Evolutionary conservation across 257 asterid species (phyloP).

Genomic region (Nicotiana noctiflora): DNA sequence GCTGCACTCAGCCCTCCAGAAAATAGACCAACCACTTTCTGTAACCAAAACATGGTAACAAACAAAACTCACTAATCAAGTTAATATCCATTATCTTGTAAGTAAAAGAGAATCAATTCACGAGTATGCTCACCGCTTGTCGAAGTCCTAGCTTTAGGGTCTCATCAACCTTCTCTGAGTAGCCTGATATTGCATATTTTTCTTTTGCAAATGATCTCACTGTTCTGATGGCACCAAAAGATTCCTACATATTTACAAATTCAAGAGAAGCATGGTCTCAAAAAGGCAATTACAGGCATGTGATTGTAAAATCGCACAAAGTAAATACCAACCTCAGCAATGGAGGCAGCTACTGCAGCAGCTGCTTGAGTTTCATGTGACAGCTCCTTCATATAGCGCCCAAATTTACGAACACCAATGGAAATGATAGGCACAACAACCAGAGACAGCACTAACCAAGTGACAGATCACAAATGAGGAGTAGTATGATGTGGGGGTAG

Average conservation of each 20-base stretch:
- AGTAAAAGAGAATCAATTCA: not conserved
- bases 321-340: slow-evolving; percentile 56
- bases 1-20: slow-evolving; percentile 70
- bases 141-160: slow-evolving; percentile 70
- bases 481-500: not conserved
- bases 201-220: slow-evolving; percentile 92
- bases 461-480: not conserved
- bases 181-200: slow-evolving; percentile 50
- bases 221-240: slow-evolving; percentile 76
- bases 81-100: not conserved
- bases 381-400: slow-evolving; percentile 65
- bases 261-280: not conserved
- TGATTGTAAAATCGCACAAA: not conserved
- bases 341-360: slow-evolving; percentile 79
- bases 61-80: not conserved
- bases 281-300: not conserved
- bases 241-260: slow-evolving; percentile 39
- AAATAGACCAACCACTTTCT: slow-evolving; percentile 63
- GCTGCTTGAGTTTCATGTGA: slow-evolving; percentile 85
- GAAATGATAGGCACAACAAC: slow-evolving; percentile 70
- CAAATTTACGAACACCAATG: slow-evolving; percentile 55
- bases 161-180: slow-evolving; percentile 74
- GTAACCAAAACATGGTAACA: slow-evolving; percentile 18
- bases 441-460: slow-evolving; percentile 57
- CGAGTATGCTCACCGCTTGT: slow-evolving; percentile 56